Evolutionary conservation across 2,329 filamentous ascomycete species (phyloP).

Genomic region (Microcyclospora tardicrescens): DNA sequence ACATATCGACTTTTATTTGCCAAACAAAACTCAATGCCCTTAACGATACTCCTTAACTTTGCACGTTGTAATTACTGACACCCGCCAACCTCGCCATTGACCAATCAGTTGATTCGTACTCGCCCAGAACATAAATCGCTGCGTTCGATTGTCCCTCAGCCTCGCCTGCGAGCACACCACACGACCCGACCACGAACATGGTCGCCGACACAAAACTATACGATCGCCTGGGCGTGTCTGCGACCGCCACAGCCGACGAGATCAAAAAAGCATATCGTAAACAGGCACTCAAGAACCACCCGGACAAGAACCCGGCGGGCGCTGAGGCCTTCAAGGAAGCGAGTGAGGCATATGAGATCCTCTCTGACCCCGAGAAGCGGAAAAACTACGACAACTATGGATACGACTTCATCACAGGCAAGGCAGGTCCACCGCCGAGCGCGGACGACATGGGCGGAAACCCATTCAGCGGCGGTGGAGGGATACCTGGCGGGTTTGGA

Average conservation of each 20-base stretch:
- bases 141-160: no score
- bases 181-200: constrained; percentile 45
- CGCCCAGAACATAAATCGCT: no score
- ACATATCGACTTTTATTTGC: no score
- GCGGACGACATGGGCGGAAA: constrained; percentile 38
- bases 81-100: no score
- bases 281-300: constrained; percentile 69
- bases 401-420: constrained; percentile 62
- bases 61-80: no score
- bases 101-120: no score
- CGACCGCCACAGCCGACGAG: constrained; percentile 75
- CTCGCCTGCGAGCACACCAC: no score
- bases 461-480: constrained; percentile 31
- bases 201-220: constrained; percentile 94
- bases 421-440: constrained; percentile 40
- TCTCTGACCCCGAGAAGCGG: constrained; percentile 92
- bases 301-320: constrained; percentile 87
- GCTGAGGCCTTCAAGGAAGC: constrained; percentile 96
- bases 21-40: no score
- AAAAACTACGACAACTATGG: constrained; percentile 92
- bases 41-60: no score
- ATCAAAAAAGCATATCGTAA: constrained; percentile 96
- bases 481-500: constrained; percentile 45
- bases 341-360: constrained; percentile 94
- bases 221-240: constrained; percentile 67